Evolutionary conservation across 371 early-diverging fungal genomes (phyloP), one percentile per base, ranked within the genome.

Genomic region (Choanephora cucurbitarum): DNA sequence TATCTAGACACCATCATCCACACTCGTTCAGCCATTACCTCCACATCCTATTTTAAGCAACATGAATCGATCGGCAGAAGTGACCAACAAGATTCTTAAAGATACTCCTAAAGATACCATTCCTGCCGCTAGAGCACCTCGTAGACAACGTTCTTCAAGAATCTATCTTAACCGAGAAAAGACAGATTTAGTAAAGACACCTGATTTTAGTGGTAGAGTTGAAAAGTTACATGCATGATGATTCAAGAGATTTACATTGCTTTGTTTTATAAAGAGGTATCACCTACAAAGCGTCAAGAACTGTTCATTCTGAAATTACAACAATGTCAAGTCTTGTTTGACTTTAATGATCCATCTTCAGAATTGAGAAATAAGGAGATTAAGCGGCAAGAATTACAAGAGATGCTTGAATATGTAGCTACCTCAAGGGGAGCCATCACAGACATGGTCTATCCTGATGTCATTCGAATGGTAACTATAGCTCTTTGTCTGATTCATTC

Each of bases 311-410:
- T 85, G 72, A 98, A 98, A 74, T 71, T 98, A 18, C 69, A 72
- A 17, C 97, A 97, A 68, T 98, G 99, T 68, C 82, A 84, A 49
- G 87, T 91, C 19, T 71, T 97, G 22, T 97, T 97, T 68, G 99
- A 98, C 69, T 98, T 98, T 70, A 92, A 84, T 52, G 96, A 95
- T 71, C 82, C 90, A 9, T 80, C 90, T 33, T 83, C 89, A 18
- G 92, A 95, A 64, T 70, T 95, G 24, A 88, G 85, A 65, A 92
- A 92, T 64, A 98, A 98, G 64, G 97, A 98, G 64, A 92, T 97
- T 58, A 98, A 98, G 66, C 83, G 94, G 47, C 88, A 89, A 59
- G 86, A 94, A 31, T 72, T 98, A 51, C 86, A 88, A 24, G 97
- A 98, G 58, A 82, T 98, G 49, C 81, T 97, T 40, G 96, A 96